phyloP scores from a whole-genome alignment of 2,329 filamentous ascomycete species.

The Aaosphaeria pasadenensis region DNA sequence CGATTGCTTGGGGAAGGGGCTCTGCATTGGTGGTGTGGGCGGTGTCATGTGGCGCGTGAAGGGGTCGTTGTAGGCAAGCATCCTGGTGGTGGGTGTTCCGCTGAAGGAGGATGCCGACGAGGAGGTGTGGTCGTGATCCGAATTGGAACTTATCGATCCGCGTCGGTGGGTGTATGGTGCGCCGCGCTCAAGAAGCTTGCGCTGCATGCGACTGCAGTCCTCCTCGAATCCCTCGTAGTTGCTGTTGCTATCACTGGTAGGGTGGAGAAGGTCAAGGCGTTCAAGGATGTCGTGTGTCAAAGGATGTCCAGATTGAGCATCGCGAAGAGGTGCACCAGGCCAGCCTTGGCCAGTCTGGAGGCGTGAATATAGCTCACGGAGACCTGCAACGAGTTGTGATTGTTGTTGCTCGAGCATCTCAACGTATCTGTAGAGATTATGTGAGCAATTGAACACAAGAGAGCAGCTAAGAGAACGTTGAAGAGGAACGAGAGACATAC shows the following conservation, averaged over 20 bases:
- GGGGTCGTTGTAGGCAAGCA: slow-evolving; percentile 26
- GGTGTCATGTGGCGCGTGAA: slow-evolving; percentile 33
- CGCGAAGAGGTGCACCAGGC: slow-evolving; percentile 53
- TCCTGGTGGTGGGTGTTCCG: slow-evolving; percentile 36
- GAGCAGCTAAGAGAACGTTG: not conserved
- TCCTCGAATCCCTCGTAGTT: slow-evolving; percentile 58
- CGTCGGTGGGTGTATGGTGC: slow-evolving; percentile 51
- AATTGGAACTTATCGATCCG: slow-evolving; percentile 57
- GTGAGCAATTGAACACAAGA: slow-evolving; percentile 3
- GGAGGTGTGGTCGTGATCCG: slow-evolving; percentile 50
- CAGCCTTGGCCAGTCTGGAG: slow-evolving; percentile 53
- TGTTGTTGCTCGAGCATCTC: slow-evolving; percentile 68
- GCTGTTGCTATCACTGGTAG: slow-evolving; percentile 43
- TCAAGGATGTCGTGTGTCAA: slow-evolving; percentile 64
- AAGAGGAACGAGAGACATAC: slow-evolving; percentile 38
- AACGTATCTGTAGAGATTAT: slow-evolving; percentile 49
- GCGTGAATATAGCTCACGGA: slow-evolving; percentile 59
- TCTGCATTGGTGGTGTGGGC: slow-evolving; percentile 38
- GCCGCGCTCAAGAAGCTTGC: slow-evolving; percentile 53
- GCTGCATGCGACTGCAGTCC: slow-evolving; percentile 54
- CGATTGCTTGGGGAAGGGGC: slow-evolving; percentile 34
- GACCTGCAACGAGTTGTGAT: slow-evolving; percentile 57
- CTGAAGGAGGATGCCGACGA: slow-evolving; percentile 31
- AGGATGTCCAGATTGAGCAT: slow-evolving; percentile 53
- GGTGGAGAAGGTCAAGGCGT: slow-evolving; percentile 56